phyloP scores from a whole-genome alignment of 2,329 filamentous ascomycete species.

The Claviceps arundinis region DNA sequence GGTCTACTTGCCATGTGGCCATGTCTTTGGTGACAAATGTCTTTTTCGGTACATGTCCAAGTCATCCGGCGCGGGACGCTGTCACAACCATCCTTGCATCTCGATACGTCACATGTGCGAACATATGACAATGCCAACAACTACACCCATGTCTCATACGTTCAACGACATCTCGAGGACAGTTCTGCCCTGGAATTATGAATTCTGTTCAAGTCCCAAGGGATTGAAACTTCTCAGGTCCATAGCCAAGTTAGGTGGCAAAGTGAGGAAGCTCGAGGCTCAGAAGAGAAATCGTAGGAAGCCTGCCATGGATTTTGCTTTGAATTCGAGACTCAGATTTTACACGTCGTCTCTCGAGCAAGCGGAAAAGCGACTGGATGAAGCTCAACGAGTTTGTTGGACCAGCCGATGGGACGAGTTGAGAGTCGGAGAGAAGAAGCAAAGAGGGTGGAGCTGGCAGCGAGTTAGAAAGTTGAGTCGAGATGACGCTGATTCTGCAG shows the following conservation, averaged over 20 bases:
- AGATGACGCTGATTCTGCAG: not conserved
- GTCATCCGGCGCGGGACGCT: not conserved
- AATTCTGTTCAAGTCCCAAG: constrained; percentile 8
- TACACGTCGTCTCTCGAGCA: not conserved
- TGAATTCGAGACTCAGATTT: not conserved
- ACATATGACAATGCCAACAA: constrained; percentile 6
- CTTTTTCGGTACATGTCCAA: constrained; percentile 6
- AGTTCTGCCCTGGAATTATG: constrained; percentile 9
- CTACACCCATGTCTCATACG: not conserved
- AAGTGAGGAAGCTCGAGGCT: constrained; percentile 1
- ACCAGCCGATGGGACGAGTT: constrained; percentile 3
- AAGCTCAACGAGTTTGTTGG: constrained; percentile 4
- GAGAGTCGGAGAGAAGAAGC: constrained; percentile 1
- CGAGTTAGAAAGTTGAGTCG: not conserved
- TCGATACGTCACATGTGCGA: constrained; percentile 11
- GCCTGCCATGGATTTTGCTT: not conserved
- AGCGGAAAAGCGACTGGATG: constrained; percentile 2
- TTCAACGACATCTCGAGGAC: not conserved
- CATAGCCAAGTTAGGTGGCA: not conserved
- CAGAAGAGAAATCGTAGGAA: not conserved
- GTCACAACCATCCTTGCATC: constrained; percentile 7
- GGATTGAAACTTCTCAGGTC: not conserved
- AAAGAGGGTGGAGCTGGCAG: not conserved
- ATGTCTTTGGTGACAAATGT: constrained; percentile 13
- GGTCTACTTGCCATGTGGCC: constrained; percentile 15